These are phyloP conservation scores for Corylus heterophylla DNA, from an alignment of 306 rosid species.

Conservation along the genomic window DNA sequence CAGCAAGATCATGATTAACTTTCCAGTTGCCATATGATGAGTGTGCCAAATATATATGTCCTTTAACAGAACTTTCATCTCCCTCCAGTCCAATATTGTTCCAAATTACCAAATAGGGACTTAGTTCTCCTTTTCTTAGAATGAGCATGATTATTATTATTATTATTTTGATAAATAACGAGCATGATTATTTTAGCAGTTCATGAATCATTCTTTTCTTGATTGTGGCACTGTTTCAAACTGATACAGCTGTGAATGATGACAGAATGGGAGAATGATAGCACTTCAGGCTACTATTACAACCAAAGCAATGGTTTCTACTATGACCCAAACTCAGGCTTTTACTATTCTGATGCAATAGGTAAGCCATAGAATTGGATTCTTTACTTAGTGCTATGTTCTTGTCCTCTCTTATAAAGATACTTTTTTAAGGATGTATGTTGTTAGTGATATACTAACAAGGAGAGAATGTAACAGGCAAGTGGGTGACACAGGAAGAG, in stretches of 20 bases:
- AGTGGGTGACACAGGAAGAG: constrained; percentile 95
- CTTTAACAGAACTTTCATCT: background rate
- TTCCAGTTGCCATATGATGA: constrained; percentile 3
- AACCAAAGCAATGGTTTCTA: constrained; percentile 78
- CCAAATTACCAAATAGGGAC: background rate
- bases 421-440: background rate
- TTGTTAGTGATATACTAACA: constrained; percentile 33
- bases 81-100: background rate
- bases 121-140: too few relatives aligned
- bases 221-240: constrained; percentile 26
- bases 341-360: constrained; percentile 82
- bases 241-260: constrained; percentile 54
- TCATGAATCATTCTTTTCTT: constrained; percentile 24
- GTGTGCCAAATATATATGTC: background rate
- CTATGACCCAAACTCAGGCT: constrained; percentile 81
- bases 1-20: background rate
- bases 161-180: background rate
- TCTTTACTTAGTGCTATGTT: constrained; percentile 3
- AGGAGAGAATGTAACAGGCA: constrained; percentile 59
- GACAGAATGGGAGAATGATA: constrained; percentile 88
- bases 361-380: constrained; percentile 44
- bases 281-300: constrained; percentile 79
- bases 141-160: background rate
- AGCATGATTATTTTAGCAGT: constrained; percentile 1
- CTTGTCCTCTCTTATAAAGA: background rate